These are phyloP conservation scores for Citrus hindsii DNA, from an alignment of 345 rosid species.

Conservation along the genomic window DNA sequence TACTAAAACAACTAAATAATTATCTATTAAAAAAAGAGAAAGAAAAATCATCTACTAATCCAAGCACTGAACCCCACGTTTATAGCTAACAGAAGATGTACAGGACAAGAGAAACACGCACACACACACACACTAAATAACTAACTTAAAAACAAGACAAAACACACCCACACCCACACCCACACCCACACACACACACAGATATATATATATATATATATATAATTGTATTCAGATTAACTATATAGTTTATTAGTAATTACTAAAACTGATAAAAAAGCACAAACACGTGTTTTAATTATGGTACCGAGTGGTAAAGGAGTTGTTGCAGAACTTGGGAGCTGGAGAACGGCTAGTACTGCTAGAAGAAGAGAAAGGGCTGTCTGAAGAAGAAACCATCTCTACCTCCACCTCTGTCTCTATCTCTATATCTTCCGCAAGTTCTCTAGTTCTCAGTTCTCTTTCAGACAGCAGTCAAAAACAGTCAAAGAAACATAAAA, in stretches of 20 bases:
- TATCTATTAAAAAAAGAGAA: neutral
- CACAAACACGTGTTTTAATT: neutral
- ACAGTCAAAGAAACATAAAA: neutral
- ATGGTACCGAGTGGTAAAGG: slow-evolving; percentile 53
- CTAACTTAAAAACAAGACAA: neutral
- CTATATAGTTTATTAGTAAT: neutral
- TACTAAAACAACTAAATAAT: neutral
- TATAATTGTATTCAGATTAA: too few species aligned
- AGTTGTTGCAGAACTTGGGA: slow-evolving; percentile 32
- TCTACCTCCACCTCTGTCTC: neutral
- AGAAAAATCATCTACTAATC: neutral
- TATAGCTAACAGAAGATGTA: neutral
- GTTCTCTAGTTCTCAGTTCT: neutral
- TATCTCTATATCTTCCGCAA: neutral
- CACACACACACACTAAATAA: neutral
- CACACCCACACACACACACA: too few species aligned
- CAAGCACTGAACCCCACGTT: neutral
- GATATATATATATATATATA: too few species aligned
- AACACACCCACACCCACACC: neutral
- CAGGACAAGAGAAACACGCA: neutral
- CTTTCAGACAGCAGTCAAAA: neutral
- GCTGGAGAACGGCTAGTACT: slow-evolving; percentile 29
- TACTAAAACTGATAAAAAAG: too few species aligned
- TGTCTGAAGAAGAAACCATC: slow-evolving; percentile 32
- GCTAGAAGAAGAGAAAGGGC: slow-evolving; percentile 18